These are phyloP conservation scores for Fraxinus paxiana DNA, from an alignment of 305 asterid species.

Conservation along the genomic window DNA sequence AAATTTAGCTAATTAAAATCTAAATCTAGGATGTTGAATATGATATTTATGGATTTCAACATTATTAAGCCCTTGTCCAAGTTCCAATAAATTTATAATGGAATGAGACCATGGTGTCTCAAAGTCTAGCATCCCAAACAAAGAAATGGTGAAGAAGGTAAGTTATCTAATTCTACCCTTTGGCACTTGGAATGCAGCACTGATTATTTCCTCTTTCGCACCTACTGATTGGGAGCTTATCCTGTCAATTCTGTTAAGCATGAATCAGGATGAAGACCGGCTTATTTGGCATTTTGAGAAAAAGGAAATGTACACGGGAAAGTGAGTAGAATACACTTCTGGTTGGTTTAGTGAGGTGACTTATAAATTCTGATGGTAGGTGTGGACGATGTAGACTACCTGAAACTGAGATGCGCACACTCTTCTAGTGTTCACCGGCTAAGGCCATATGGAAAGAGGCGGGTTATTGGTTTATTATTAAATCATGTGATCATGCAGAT, in stretches of 20 bases:
- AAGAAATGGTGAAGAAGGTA: not conserved
- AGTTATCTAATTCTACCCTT: not conserved
- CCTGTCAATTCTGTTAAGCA: not conserved
- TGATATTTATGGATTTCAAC: not conserved
- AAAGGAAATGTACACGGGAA: not conserved
- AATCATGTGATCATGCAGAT: not conserved
- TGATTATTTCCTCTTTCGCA: not conserved
- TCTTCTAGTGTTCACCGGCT: not conserved
- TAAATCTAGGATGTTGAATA: not conserved
- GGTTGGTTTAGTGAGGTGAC: not conserved
- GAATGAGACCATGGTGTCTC: not conserved
- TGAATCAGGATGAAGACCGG: not conserved
- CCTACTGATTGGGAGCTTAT: not conserved
- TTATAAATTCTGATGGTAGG: not conserved
- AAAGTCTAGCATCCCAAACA: not conserved
- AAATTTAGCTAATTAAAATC: not conserved
- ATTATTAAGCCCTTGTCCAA: not conserved
- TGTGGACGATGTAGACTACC: not conserved
- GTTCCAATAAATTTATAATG: not conserved
- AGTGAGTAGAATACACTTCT: not conserved
- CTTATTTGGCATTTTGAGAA: not conserved
- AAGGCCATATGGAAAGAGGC: not conserved
- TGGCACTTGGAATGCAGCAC: not conserved
- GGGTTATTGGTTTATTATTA: not conserved
- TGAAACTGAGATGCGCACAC: not conserved